Conservation (phyloP, 1,139 yeast genomes). For the Diutina mesorugosa region DNA sequence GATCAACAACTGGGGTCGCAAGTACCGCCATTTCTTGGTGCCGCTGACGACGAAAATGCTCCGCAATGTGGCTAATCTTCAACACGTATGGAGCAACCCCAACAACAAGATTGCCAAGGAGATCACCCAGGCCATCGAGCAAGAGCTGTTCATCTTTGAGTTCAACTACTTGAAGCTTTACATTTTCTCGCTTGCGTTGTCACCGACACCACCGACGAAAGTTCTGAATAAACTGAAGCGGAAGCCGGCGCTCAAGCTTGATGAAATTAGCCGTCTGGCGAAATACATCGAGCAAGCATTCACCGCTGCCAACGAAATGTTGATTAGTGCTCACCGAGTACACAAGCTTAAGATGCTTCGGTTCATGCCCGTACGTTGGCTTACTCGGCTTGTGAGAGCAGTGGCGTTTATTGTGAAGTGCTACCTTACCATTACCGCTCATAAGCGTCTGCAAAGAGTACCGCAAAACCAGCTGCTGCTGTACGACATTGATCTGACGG, state of each 20-base stretch:
- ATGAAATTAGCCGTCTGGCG: conserved; percentile 63
- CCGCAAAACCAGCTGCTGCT: conserved; percentile 8
- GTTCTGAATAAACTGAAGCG: conserved; percentile 7
- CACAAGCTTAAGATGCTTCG: conserved; percentile 51
- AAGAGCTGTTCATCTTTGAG: conserved; percentile 68
- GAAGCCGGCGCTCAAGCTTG: conserved; percentile 34
- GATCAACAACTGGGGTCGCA: conserved; percentile 65
- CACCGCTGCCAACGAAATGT: conserved; percentile 70
- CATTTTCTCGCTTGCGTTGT: conserved; percentile 70
- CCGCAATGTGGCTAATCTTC: background rate
- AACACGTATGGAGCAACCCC: conserved; percentile 16
- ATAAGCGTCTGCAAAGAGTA: conserved; percentile 11
- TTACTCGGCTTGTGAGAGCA: conserved; percentile 76
- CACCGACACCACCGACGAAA: conserved; percentile 7
- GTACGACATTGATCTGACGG: conserved; percentile 32
- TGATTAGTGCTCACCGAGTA: conserved; percentile 60
- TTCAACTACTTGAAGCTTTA: conserved; percentile 75
- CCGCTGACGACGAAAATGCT: conserved; percentile 18
- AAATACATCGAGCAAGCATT: conserved; percentile 74
- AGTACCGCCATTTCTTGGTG: conserved; percentile 41
- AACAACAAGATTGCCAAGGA: conserved; percentile 26
- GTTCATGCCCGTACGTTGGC: conserved; percentile 87
- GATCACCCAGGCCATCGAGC: conserved; percentile 33
- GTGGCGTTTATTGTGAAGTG: conserved; percentile 86
- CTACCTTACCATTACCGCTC: conserved; percentile 52